Evolutionary conservation across 2,329 filamentous ascomycete species (phyloP).

Genomic region (Dothideomycetidae sp.): DNA sequence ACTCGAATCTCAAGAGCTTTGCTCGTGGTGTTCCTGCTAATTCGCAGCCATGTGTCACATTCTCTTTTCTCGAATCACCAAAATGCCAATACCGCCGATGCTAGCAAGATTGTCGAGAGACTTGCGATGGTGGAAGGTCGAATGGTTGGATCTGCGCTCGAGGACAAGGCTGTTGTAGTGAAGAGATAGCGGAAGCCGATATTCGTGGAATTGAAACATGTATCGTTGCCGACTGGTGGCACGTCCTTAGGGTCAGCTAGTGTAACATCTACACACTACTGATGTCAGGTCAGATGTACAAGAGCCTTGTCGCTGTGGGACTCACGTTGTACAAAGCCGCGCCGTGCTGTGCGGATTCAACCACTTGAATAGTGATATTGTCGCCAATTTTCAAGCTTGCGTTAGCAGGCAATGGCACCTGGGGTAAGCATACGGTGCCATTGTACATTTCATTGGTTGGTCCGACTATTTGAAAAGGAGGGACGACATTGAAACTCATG

Average conservation of each 20-base stretch:
- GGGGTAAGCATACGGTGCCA: slow-evolving; percentile 76
- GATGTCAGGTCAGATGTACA: slow-evolving; percentile 4
- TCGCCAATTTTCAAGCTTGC: slow-evolving; percentile 63
- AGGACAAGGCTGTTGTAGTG: slow-evolving; percentile 31
- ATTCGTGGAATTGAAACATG: slow-evolving; percentile 76
- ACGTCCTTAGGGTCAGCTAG: slow-evolving; percentile 73
- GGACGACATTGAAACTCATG: slow-evolving; percentile 72
- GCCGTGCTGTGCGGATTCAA: slow-evolving; percentile 72
- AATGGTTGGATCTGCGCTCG: neutral
- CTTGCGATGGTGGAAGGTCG: neutral
- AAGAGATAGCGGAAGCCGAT: slow-evolving; percentile 68
- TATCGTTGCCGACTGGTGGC: slow-evolving; percentile 57
- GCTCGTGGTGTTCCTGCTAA: too few species aligned
- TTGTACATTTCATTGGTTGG: slow-evolving; percentile 66
- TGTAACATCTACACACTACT: slow-evolving; percentile 83
- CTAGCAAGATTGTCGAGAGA: neutral
- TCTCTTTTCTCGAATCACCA: too few species aligned
- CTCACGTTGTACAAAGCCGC: slow-evolving; percentile 68
- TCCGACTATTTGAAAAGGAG: slow-evolving; percentile 69
- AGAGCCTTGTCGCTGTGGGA: slow-evolving; percentile 10
- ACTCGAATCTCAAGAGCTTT: too few species aligned
- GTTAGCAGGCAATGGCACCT: slow-evolving; percentile 68
- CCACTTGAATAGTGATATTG: slow-evolving; percentile 76
- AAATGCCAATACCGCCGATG: neutral
- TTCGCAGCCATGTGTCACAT: too few species aligned